A percentile compares a stretch with the other conserved stretches of the same genome.
These are phyloP conservation scores for Ceratocystis eucalypticola DNA, from an alignment of 2,329 filamentous ascomycete genomes.

Conservation along the genomic window DNA sequence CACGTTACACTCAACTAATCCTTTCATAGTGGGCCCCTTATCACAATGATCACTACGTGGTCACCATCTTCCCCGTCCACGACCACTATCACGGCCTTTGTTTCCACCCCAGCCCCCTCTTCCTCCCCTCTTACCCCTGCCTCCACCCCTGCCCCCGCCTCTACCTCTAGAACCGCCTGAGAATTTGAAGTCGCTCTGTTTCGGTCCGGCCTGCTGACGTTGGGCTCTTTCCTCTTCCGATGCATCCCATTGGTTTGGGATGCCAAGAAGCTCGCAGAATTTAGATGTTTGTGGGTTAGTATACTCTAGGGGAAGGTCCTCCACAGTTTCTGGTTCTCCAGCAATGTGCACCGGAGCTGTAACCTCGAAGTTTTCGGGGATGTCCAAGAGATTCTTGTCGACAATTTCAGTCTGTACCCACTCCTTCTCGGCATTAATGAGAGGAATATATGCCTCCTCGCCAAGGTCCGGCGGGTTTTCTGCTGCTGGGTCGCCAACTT, in stretches of 20 bases:
- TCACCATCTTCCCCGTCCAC: slow-evolving; percentile 2
- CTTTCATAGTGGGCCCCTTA: not conserved
- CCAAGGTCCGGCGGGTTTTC: slow-evolving; percentile 47
- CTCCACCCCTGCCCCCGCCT: slow-evolving; percentile 27
- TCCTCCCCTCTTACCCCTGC: slow-evolving; percentile 29
- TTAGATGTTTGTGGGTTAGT: slow-evolving; percentile 72
- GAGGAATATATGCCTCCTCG: slow-evolving; percentile 50
- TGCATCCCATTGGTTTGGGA: slow-evolving; percentile 63
- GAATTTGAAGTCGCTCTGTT: slow-evolving; percentile 19
- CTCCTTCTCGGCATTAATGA: slow-evolving; percentile 55
- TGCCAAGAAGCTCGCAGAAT: slow-evolving; percentile 66
- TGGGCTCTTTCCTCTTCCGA: slow-evolving; percentile 57
- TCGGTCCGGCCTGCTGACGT: slow-evolving; percentile 35
- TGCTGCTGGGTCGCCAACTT: slow-evolving; percentile 46
- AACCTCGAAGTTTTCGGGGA: slow-evolving; percentile 64
- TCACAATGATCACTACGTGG: not conserved
- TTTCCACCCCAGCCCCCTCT: slow-evolving; percentile 26
- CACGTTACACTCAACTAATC: not conserved
- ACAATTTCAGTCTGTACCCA: slow-evolving; percentile 76
- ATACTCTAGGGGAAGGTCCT: slow-evolving; percentile 62
- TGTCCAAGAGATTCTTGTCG: slow-evolving; percentile 41
- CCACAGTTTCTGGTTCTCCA: slow-evolving; percentile 41
- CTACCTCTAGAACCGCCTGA: slow-evolving; percentile 29
- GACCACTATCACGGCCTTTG: slow-evolving; percentile 23
- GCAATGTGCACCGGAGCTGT: slow-evolving; percentile 62